Base-by-base conservation (phyloP, 1,139 yeast genomes). In the Candida freyschussii region DNA sequence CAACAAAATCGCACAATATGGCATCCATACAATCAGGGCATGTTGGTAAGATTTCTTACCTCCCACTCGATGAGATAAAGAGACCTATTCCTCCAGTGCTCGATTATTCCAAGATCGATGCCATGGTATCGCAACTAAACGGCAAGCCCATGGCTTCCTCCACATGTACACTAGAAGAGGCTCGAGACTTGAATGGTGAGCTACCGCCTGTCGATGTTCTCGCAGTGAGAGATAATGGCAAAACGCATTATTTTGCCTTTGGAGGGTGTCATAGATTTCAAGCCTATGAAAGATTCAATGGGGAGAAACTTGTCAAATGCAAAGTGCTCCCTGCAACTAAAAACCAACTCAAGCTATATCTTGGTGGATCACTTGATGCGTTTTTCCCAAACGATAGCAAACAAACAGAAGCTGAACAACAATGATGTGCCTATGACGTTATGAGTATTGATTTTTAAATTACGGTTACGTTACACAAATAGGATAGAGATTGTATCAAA, bases 261-360 rank as follows among this genome's bases (percentile, higher is more conserved):
- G 93, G 93, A 8, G 93, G 93, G 0, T 83, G 94, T 53, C 94
- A 83, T 53, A 58, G 94, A 41, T 77, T 83, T 45, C 93, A 83
- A 53, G 89, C 89, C 0, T 81, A 81, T 51, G 87, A 79, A 42
- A 60, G 63, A 33, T 44, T 66, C 21, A 63, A 62, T 26, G 60
- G 56, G 2, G 74, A 69, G 24, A 61, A 67, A 1, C 46, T 69
- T 60, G 89, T 81, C 4, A 75, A 69, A 45, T 77, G 84, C 52
- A 75, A 74, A 46, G 55, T 81, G 7, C 55, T 80, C 21, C 89
- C 89, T 1, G 79, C 84, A 6, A 80, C 89, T 0, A 69, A 74
- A 39, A 66, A 67, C 26, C 83, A 81, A 21, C 55, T 81, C 33
- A 67, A 61, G 40, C 56, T 80, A 3, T 81, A 81, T 49, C 63